Evolutionary conservation across 495 filamentous ascomycete genomes (phyloP).

Genomic region (Cairneyella variabilis): DNA sequence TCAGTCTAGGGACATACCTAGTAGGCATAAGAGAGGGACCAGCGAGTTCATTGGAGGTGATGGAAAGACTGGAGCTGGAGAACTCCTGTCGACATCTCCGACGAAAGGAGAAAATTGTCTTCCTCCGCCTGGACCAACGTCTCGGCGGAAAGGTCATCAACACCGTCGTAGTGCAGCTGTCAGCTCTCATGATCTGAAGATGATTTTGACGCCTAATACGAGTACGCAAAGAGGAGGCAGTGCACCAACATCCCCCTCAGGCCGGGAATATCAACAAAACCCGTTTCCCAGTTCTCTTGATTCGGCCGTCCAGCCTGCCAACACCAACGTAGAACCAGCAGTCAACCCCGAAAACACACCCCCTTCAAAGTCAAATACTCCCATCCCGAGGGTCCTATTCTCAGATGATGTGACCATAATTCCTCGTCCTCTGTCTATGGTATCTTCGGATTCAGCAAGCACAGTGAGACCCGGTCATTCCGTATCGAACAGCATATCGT

Average conservation of each 20-base stretch:
- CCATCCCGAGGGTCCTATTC: slow-evolving; percentile 55
- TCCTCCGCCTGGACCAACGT: slow-evolving; percentile 33
- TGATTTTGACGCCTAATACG: slow-evolving; percentile 55
- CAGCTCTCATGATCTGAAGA: slow-evolving; percentile 75
- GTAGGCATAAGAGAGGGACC: slow-evolving; percentile 62
- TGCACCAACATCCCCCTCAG: slow-evolving; percentile 66
- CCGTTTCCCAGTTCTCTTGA: slow-evolving; percentile 25
- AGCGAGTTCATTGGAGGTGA: slow-evolving; percentile 81
- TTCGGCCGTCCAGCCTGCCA: slow-evolving; percentile 6
- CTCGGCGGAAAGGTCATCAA: slow-evolving; percentile 66
- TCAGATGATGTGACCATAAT: slow-evolving; percentile 63
- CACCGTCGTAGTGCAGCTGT: slow-evolving; percentile 85
- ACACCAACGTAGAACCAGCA: neutral
- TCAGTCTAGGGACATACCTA: slow-evolving; percentile 25
- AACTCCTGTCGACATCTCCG: slow-evolving; percentile 58
- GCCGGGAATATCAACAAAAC: slow-evolving; percentile 37
- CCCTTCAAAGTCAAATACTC: slow-evolving; percentile 34
- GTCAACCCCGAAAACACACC: slow-evolving; percentile 28
- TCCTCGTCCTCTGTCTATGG: slow-evolving; percentile 65
- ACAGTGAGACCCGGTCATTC: slow-evolving; percentile 59
- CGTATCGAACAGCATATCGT: slow-evolving; percentile 59
- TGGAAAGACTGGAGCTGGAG: slow-evolving; percentile 50
- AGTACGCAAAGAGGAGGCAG: slow-evolving; percentile 49
- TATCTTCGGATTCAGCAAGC: slow-evolving; percentile 68
- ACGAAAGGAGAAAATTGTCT: slow-evolving; percentile 56